Base-by-base conservation (phyloP, 208 protist genomes). In the Strigomonas culicis region DNA sequence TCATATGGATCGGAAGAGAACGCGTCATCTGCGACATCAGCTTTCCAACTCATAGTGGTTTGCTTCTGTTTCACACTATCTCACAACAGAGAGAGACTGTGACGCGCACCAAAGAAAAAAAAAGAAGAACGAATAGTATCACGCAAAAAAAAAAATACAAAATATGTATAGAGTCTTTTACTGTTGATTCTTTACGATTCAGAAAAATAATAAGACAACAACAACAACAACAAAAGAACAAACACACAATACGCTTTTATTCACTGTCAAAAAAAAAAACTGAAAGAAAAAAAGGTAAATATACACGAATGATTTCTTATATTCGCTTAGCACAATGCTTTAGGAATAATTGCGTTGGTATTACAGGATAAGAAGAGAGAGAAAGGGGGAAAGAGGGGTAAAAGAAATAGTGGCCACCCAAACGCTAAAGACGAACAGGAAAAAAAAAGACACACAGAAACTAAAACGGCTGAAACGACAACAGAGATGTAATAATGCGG, bases 241-340 rank as follows among this genome's bases (percentile, higher is more conserved):
- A n/a, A n/a, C n/a, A n/a, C n/a, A n/a, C n/a, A n/a, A 53, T 53
- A 57, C 21, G 27, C 4, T 49, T 22, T 44, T 21, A 53, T 62
- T 46, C 24, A 36, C 7, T 21, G 7, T 39, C 3, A 49, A 52
- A 63, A 63, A 36, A 19, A 51, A 57, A 30, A 67, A 41, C 44
- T 39, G 39, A 53, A 65, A n/a, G 50, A 47, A 39, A 70, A 70
- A 56, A 62, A 52, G 34, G 46, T 34, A 50, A 30, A 66, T 13
- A 63, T 43, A 66, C 7, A 31, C 13, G 11, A 19, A 21, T 51
- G n/a, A n/a, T n/a, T n/a, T n/a, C n/a, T n/a, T n/a, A n/a, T n/a
- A n/a, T n/a, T n/a, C n/a, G n/a, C n/a, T n/a, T n/a, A n/a, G n/a
- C n/a, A n/a, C n/a, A n/a, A n/a, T 41, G 36, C 6, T 41, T 41